Conservation (phyloP, 2,329 filamentous ascomycete species). For the Paraphoma sp. region DNA sequence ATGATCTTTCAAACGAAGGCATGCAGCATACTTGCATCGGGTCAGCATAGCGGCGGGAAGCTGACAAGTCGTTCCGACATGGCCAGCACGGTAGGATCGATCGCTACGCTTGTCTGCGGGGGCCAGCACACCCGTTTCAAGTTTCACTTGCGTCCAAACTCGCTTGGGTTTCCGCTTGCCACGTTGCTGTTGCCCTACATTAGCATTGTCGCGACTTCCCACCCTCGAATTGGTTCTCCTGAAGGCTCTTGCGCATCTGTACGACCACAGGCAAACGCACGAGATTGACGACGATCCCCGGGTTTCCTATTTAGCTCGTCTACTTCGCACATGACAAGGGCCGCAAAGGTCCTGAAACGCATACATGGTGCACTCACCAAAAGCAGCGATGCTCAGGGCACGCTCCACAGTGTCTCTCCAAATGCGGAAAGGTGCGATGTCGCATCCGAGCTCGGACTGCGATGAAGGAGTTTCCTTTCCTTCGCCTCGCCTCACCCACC, state of each 20-base stretch:
- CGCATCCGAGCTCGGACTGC: constrained; percentile 29
- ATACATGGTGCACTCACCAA: too few species aligned
- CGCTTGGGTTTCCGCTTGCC: constrained; percentile 9
- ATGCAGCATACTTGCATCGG: neutral
- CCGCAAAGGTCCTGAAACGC: too few species aligned
- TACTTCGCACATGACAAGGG: too few species aligned
- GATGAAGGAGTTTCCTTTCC: constrained; percentile 22
- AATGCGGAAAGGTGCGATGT: too few species aligned
- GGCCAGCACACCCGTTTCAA: constrained; percentile 1
- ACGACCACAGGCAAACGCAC: too few species aligned
- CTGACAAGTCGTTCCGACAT: neutral
- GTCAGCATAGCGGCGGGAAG: neutral
- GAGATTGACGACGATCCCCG: too few species aligned
- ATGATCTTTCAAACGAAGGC: neutral
- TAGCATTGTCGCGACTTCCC: neutral
- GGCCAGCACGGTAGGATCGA: neutral
- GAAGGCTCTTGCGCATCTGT: too few species aligned
- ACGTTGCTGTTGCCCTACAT: constrained; percentile 3
- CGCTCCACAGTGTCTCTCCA: too few species aligned
- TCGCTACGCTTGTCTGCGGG: neutral
- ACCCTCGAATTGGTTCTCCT: too few species aligned
- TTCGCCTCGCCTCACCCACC: constrained; percentile 5
- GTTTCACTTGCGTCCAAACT: constrained; percentile 12
- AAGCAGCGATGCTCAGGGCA: too few species aligned
- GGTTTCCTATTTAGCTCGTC: too few species aligned